A percentile compares a stretch with the other conserved stretches of the same genome.
These are phyloP conservation scores for Fusarium armeniacum DNA, from an alignment of 2,329 filamentous ascomycete genomes.

Conservation along the genomic window DNA sequence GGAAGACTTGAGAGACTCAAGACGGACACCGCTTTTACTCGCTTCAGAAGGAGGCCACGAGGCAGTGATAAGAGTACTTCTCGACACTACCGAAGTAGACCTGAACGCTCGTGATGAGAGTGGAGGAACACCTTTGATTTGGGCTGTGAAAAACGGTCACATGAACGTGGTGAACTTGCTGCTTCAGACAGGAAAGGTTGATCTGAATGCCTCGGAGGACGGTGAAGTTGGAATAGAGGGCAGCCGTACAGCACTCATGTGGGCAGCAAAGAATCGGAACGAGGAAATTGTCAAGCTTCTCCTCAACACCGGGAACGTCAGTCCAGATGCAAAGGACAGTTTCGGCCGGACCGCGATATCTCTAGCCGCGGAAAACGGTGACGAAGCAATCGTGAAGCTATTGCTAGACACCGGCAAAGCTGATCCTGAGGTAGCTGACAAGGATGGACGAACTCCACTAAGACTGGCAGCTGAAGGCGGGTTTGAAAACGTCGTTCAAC, in stretches of 20 bases:
- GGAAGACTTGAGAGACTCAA: too few relatives aligned
- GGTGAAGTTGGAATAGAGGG: not conserved
- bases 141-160: not conserved
- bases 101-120: not conserved
- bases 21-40: not conserved
- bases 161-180: not conserved
- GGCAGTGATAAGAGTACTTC: not conserved
- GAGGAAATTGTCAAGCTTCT: not conserved
- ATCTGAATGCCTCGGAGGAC: not conserved
- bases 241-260: not conserved
- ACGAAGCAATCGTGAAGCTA: not conserved
- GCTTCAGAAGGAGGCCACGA: not conserved
- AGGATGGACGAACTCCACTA: not conserved
- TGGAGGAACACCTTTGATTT: not conserved
- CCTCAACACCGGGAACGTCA: not conserved
- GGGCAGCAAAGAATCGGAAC: not conserved
- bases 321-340: not conserved
- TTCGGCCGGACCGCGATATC: not conserved
- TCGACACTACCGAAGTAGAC: not conserved
- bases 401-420: not conserved
- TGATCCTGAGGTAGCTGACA: not conserved
- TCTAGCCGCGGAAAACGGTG: not conserved
- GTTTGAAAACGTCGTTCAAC: not conserved
- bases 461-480: too few relatives aligned
- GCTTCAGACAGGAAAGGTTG: not conserved